These are phyloP conservation scores for Diutina mesorugosa DNA, from an alignment of 1,139 yeast species.

Conservation along the genomic window DNA sequence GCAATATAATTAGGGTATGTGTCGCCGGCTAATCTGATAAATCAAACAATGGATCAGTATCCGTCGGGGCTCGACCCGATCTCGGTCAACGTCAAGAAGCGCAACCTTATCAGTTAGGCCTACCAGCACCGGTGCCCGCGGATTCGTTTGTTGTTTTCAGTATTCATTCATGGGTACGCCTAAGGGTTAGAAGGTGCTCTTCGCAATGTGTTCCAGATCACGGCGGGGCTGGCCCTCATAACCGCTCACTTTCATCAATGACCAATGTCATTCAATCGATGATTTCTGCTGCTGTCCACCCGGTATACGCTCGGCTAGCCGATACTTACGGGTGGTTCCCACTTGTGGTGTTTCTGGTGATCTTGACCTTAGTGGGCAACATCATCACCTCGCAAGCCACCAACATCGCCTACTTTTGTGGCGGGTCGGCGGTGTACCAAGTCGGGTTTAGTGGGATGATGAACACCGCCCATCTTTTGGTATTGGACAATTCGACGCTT, in stretches of 20 bases:
- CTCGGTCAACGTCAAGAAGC: constrained; percentile 14
- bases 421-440: background rate
- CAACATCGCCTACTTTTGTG: constrained; percentile 32
- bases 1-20: too few species aligned
- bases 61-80: background rate
- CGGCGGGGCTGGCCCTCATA: constrained; percentile 45
- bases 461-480: background rate
- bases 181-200: constrained; percentile 54
- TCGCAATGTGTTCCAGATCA: constrained; percentile 27
- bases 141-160: constrained; percentile 29
- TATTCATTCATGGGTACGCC: constrained; percentile 49
- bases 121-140: constrained; percentile 10
- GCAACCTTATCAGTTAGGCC: constrained; percentile 26
- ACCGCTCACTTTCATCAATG: constrained; percentile 53
- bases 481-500: background rate
- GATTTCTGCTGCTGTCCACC: constrained; percentile 62
- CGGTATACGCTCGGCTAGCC: constrained; percentile 54
- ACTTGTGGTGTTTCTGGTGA: constrained; percentile 36
- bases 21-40: too few species aligned
- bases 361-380: constrained; percentile 59
- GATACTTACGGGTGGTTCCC: constrained; percentile 63
- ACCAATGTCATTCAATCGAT: constrained; percentile 51
- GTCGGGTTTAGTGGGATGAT: background rate
- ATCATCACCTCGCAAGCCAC: constrained; percentile 57
- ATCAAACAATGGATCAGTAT: background rate